Percentiles rank a stretch among this genome's conserved stretches.
Conservation (phyloP, 2,329 filamentous ascomycete species). For the Talaromyces sp. region DNA sequence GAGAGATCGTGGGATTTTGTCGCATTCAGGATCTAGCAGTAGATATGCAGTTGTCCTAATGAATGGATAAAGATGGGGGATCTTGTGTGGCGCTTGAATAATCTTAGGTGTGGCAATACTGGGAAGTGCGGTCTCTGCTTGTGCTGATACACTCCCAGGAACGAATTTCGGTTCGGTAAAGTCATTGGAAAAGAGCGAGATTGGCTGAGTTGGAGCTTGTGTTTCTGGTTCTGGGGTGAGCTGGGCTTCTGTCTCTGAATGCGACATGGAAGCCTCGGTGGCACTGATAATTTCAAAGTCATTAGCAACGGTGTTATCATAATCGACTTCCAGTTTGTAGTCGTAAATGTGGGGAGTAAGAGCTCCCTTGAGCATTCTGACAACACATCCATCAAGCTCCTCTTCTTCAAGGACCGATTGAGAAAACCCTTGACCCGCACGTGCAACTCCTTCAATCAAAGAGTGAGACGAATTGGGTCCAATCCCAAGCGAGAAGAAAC, state of each 20-base stretch:
- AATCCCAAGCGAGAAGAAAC: constrained; percentile 61
- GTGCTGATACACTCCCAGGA: constrained; percentile 32
- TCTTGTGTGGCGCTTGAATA: constrained; percentile 65
- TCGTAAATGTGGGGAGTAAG: constrained; percentile 67
- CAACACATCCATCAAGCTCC: constrained; percentile 68
- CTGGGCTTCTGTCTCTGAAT: constrained; percentile 8
- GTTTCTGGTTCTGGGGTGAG: constrained; percentile 17
- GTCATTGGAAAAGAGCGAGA: constrained; percentile 63
- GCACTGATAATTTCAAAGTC: constrained; percentile 63
- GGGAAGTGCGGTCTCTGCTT: constrained; percentile 48
- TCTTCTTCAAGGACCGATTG: constrained; percentile 66
- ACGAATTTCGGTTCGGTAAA: constrained; percentile 48
- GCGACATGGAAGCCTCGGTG: constrained; percentile 50
- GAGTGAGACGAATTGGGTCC: constrained; percentile 58
- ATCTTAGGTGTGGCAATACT: constrained; percentile 56
- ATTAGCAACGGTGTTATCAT: constrained; percentile 47
- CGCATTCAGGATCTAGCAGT: constrained; percentile 58
- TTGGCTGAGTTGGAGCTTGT: constrained; percentile 38
- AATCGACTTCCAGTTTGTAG: constrained; percentile 66
- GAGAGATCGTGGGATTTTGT: constrained; percentile 57
- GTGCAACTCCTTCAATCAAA: constrained; percentile 62
- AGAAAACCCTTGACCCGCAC: constrained; percentile 61
- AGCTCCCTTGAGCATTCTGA: constrained; percentile 74
- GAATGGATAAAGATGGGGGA: constrained; percentile 69
- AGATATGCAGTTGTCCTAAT: constrained; percentile 68